Percentiles rank a stretch among this genome's conserved stretches.
These are phyloP conservation scores for Cinnamomum chago DNA, from an alignment of 164 flowering plant species.

Conservation along the genomic window DNA sequence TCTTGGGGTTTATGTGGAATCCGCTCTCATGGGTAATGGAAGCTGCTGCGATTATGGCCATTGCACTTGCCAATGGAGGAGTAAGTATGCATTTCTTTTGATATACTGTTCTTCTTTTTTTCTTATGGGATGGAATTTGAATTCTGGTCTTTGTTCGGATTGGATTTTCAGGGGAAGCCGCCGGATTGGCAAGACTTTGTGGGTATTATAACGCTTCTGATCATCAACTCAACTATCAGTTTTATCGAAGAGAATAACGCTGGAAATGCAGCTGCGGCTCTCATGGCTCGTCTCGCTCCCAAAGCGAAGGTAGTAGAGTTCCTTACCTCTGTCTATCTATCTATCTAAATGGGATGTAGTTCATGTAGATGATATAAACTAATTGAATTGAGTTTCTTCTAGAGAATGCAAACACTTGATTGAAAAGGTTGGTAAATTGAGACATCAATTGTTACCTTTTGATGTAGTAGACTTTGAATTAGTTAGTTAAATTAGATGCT, in stretches of 20 bases:
- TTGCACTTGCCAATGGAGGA: slow-evolving; percentile 91
- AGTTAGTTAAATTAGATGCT: no score
- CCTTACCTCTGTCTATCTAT: neutral
- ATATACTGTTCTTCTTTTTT: neutral
- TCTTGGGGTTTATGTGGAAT: slow-evolving; percentile 93
- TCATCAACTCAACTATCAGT: slow-evolving; percentile 87
- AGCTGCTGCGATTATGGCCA: slow-evolving; percentile 93
- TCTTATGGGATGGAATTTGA: neutral
- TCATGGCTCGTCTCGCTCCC: slow-evolving; percentile 94
- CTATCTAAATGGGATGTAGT: neutral
- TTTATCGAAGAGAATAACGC: slow-evolving; percentile 92
- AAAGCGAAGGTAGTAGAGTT: slow-evolving; percentile 61
- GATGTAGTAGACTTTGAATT: no score
- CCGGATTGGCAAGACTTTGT: slow-evolving; percentile 96
- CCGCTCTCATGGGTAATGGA: slow-evolving; percentile 98
- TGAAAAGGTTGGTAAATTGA: no score
- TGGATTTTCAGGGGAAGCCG: slow-evolving; percentile 58
- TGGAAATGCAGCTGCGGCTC: slow-evolving; percentile 97
- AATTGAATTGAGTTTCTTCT: neutral
- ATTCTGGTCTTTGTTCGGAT: neutral
- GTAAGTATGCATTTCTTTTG: slow-evolving; percentile 31
- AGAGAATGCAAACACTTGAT: no score
- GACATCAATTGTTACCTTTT: no score
- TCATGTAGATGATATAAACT: neutral
- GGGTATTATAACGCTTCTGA: slow-evolving; percentile 66